These are phyloP conservation scores for Lepidium sativum DNA, from an alignment of 345 rosid species.

Conservation along the genomic window DNA sequence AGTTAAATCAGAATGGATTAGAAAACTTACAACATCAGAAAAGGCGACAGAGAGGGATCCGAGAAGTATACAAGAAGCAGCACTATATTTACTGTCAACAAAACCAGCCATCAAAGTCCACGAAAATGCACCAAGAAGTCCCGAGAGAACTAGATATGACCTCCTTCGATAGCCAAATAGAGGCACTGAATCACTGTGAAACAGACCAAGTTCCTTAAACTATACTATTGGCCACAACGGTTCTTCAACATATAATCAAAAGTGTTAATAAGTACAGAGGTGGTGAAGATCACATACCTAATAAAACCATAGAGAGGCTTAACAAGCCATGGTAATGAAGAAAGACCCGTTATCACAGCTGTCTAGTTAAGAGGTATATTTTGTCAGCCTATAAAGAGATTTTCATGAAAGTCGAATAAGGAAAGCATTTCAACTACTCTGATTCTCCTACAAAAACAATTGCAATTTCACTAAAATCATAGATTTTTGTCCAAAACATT, in stretches of 20 bases:
- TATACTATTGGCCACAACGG: neutral
- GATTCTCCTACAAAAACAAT: neutral
- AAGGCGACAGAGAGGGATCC: conserved; percentile 96
- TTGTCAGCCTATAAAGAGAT: conserved; percentile 39
- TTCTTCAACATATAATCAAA: neutral
- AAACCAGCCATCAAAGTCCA: conserved; percentile 95
- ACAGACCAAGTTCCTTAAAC: neutral
- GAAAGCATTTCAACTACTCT: neutral
- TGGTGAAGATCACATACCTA: conserved; percentile 41
- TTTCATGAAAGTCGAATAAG: neutral
- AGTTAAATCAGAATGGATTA: neutral
- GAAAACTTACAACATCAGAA: conserved; percentile 76
- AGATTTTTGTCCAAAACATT: neutral
- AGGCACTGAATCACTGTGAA: conserved; percentile 79
- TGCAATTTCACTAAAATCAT: neutral
- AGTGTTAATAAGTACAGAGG: neutral
- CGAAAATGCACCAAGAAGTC: conserved; percentile 91
- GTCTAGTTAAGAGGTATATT: conserved; percentile 60
- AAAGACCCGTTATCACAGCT: conserved; percentile 91
- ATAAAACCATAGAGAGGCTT: conserved; percentile 93
- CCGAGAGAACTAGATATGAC: conserved; percentile 89
- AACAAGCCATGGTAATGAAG: conserved; percentile 93
- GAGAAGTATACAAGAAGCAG: conserved; percentile 78
- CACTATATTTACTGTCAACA: conserved; percentile 81
- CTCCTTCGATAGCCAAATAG: conserved; percentile 94